Base-by-base conservation (phyloP, 225 moss, liverwort and hornwort genomes). In the Pseudoscleropodium purum region DNA sequence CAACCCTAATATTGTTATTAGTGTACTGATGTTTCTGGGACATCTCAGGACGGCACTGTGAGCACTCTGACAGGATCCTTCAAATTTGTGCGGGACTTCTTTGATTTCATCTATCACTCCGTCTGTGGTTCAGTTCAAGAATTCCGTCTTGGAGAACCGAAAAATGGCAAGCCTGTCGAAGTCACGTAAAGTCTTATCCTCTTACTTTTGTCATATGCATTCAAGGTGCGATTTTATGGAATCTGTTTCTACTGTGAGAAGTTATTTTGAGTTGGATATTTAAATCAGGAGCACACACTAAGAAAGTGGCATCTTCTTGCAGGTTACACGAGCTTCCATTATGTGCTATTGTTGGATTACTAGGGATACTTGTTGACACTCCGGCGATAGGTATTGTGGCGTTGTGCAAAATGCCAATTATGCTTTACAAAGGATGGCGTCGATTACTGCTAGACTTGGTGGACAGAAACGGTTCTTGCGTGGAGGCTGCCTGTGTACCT, bases 361-460 rank as follows among this genome's bases (percentile, higher is more conserved):
- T 96, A 85, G 98, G 98, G 62, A 60, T 97, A 41, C 18, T 96
- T 87, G 84, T 95, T 87, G 98, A 96, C 87, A 93, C 94, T 84
- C 94, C 96, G 67, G 94, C 93, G 33, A 94, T 98, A 82, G 86
- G 77, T 64, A 62, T 91, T 41, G 79, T 97, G 88, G 94, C 96
- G 47, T 37, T 97, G 62, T 84, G 75, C 60, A 98, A 98, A 89
- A 92, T 83, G 89, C 98, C 98, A 69, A 87, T 96, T 52, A 97
- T 98, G 98, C 93, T 98, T 49, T 81, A 87, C 79, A 98, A 98
- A 91, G 98, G 98, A 88, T 98, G 98, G 97, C 85, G 95, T 75
- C 92, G 90, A n/a, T 90, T 98, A 76, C 66, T 97, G 47, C 90
- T 86, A 85, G 98, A 97, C 88, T 90, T 96, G 85, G 86, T 96